phyloP scores from a whole-genome alignment of 1,139 yeast genomes.

The Nakaseomyces uthaithaninus region DNA sequence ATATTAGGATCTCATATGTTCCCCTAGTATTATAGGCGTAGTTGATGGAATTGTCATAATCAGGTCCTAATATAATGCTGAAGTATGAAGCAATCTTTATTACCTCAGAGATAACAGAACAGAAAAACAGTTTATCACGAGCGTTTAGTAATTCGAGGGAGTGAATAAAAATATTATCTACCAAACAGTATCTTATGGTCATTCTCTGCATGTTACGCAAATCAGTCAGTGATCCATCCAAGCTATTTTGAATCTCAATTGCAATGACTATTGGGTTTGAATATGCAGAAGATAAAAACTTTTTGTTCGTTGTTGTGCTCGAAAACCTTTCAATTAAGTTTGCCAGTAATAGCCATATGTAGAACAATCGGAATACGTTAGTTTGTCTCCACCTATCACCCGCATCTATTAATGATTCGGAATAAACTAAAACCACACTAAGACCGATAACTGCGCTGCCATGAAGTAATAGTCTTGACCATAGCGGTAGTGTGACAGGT shows the following conservation, averaged over 20 bases:
- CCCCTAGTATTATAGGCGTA: background rate
- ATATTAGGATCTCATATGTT: background rate
- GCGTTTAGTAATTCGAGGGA: background rate
- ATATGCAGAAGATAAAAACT: background rate
- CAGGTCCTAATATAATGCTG: background rate
- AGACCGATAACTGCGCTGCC: background rate
- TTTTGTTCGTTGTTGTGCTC: background rate
- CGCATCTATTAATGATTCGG: background rate
- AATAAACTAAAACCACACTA: background rate
- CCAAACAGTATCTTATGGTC: background rate
- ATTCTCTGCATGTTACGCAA: background rate
- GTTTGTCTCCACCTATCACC: background rate
- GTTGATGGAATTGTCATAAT: background rate
- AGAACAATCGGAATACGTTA: background rate
- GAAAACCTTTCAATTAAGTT: background rate
- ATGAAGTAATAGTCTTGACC: conserved; percentile 3
- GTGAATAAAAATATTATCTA: background rate
- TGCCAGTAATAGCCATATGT: conserved; percentile 1
- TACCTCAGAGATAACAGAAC: background rate
- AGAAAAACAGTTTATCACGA: background rate
- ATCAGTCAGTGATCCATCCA: background rate
- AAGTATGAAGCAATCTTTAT: background rate
- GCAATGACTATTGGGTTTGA: background rate
- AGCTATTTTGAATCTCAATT: background rate
- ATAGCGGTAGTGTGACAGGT: background rate